Evolutionary conservation across 2,329 filamentous ascomycete species (phyloP).

Genomic region (Talaromyces islandicus): DNA sequence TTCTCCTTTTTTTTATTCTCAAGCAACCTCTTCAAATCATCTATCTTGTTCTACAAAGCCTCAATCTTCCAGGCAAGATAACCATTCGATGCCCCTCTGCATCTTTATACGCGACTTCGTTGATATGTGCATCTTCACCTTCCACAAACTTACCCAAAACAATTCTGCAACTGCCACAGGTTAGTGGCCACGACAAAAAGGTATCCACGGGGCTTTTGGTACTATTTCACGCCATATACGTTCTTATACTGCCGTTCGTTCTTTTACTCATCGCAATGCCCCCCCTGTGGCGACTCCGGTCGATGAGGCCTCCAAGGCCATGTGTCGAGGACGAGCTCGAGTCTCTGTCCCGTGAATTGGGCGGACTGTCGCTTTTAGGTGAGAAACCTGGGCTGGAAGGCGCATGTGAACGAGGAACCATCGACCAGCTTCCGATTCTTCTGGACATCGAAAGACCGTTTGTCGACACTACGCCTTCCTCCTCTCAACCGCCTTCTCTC

Average conservation of each 20-base stretch:
- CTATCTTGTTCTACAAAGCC: not conserved
- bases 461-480: slow-evolving; percentile 11
- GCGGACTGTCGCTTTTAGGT: slow-evolving; percentile 23
- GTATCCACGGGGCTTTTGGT: not conserved
- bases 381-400: slow-evolving; percentile 28
- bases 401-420: slow-evolving; percentile 29
- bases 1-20: not conserved
- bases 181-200: slow-evolving; percentile 11
- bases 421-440: slow-evolving; percentile 42
- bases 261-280: slow-evolving; percentile 13
- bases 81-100: not conserved
- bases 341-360: slow-evolving; percentile 36
- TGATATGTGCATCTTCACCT: not conserved
- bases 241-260: not conserved
- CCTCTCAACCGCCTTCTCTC: slow-evolving; percentile 14
- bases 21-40: not conserved
- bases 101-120: not conserved
- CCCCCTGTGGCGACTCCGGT: slow-evolving; percentile 20
- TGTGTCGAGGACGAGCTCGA: slow-evolving; percentile 40
- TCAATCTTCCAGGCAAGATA: not conserved
- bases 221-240: not conserved
- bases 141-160: slow-evolving; percentile 6
- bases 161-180: slow-evolving; percentile 17
- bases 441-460: slow-evolving; percentile 19
- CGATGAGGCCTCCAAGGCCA: slow-evolving; percentile 36